phyloP scores from a whole-genome alignment of 169 alveolate genomes.

The Plasmodium falciparum region DNA sequence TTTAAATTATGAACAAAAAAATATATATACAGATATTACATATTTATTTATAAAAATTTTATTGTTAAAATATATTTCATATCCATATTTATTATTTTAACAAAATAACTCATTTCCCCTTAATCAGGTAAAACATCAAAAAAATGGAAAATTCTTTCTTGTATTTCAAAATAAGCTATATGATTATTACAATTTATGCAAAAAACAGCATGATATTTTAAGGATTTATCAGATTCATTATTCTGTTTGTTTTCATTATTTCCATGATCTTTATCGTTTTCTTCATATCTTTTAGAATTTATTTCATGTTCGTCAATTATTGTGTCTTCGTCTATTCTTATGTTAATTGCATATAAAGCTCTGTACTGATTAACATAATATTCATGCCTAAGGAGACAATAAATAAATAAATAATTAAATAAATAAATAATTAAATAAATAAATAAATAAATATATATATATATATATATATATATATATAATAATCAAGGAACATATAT shows the following conservation, averaged over 20 bases:
- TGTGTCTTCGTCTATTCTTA: slow-evolving; percentile 31
- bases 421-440: too few species aligned
- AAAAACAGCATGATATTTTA: slow-evolving; percentile 70
- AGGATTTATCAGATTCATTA: slow-evolving; percentile 12
- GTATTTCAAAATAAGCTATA: slow-evolving; percentile 68
- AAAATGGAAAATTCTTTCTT: slow-evolving; percentile 57
- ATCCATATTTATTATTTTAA: not conserved
- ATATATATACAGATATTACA: too few species aligned
- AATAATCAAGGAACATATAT: not conserved
- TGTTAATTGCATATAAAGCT: slow-evolving; percentile 62
- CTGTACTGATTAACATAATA: slow-evolving; percentile 61
- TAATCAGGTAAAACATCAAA: slow-evolving; percentile 75
- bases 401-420: too few species aligned
- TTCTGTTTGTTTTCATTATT: slow-evolving; percentile 7
- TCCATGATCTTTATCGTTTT: not conserved
- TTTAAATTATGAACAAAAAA: too few species aligned
- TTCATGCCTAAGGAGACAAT: slow-evolving; percentile 36
- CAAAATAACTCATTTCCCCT: not conserved
- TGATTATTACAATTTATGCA: slow-evolving; percentile 72
- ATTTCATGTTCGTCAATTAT: slow-evolving; percentile 47
- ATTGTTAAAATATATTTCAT: too few species aligned
- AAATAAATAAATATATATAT: too few species aligned
- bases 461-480: not conserved
- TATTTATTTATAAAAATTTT: too few species aligned
- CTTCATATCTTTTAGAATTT: slow-evolving; percentile 3